Conservation (phyloP, 1,284 basidiomycete species). For the Anthracocystis panici-leucophaei region DNA sequence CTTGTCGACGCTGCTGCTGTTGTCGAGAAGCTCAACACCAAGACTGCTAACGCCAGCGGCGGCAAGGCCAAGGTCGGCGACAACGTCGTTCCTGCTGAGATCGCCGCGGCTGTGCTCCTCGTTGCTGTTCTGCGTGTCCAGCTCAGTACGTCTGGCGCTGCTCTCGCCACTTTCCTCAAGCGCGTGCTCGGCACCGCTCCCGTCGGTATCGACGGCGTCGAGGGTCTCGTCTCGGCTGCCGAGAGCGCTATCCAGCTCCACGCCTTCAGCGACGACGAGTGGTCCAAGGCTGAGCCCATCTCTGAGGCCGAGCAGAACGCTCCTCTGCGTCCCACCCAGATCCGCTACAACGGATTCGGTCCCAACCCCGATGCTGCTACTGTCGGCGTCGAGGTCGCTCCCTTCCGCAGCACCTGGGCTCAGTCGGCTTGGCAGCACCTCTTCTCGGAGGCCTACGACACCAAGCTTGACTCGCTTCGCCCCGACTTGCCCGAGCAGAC, state of each 20-base stretch:
- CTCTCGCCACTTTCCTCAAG: slow-evolving; percentile 50
- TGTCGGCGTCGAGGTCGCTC: slow-evolving; percentile 48
- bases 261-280: slow-evolving; percentile 52
- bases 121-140: slow-evolving; percentile 57
- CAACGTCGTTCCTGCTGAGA: slow-evolving; percentile 53
- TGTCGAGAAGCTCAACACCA: slow-evolving; percentile 59
- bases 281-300: slow-evolving; percentile 56
- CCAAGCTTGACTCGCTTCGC: slow-evolving; percentile 70
- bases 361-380: slow-evolving; percentile 54
- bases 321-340: slow-evolving; percentile 53
- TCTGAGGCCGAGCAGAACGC: slow-evolving; percentile 60
- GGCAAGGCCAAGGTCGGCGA: slow-evolving; percentile 61
- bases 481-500: slow-evolving; percentile 91
- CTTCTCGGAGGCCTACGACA: slow-evolving; percentile 68
- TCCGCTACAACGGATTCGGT: slow-evolving; percentile 64
- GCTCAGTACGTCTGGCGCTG: slow-evolving; percentile 48
- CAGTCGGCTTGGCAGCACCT: slow-evolving; percentile 68
- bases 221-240: slow-evolving; percentile 55
- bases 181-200: slow-evolving; percentile 61
- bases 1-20: slow-evolving; percentile 61
- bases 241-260: slow-evolving; percentile 53
- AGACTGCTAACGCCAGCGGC: slow-evolving; percentile 51
- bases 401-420: slow-evolving; percentile 62
- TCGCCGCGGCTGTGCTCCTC: slow-evolving; percentile 60
- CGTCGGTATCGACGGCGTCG: slow-evolving; percentile 59